Evolutionary conservation across 306 rosid species (phyloP).

Genomic region (Adenanthera pavonina): DNA sequence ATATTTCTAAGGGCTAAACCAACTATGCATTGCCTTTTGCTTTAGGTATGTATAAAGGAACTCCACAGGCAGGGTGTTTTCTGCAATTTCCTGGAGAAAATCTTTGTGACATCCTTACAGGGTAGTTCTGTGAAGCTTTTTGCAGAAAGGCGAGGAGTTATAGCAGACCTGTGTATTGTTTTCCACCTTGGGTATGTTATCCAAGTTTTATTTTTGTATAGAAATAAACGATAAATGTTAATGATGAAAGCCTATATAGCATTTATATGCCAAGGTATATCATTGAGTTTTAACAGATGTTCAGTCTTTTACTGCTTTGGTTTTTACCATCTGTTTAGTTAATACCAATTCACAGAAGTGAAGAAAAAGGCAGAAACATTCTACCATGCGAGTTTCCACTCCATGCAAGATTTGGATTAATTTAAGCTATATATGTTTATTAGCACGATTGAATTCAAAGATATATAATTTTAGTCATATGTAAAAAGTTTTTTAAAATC

Average conservation of each 20-base stretch:
- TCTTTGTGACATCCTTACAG: background rate
- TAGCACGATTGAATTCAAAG: background rate
- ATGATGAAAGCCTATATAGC: background rate
- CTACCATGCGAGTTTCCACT: background rate
- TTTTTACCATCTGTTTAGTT: background rate
- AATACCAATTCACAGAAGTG: background rate
- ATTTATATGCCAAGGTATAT: background rate
- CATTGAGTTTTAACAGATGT: too few species aligned
- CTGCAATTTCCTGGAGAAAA: background rate
- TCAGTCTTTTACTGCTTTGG: background rate
- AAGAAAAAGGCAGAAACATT: background rate
- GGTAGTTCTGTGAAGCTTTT: background rate
- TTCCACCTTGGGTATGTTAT: background rate
- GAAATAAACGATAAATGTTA: background rate
- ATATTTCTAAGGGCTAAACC: background rate
- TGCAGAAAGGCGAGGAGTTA: background rate
- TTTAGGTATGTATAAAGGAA: conserved; percentile 1
- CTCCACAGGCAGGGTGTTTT: conserved; percentile 2
- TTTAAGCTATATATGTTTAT: background rate
- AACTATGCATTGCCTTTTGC: conserved; percentile 9
- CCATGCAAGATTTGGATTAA: background rate
- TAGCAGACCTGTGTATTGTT: background rate
- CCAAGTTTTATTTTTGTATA: too few species aligned
- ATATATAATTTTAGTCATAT: too few species aligned
- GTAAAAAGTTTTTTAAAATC: background rate